Conservation (phyloP, 805 yeast genomes). For the Yarrowia hollandica region DNA sequence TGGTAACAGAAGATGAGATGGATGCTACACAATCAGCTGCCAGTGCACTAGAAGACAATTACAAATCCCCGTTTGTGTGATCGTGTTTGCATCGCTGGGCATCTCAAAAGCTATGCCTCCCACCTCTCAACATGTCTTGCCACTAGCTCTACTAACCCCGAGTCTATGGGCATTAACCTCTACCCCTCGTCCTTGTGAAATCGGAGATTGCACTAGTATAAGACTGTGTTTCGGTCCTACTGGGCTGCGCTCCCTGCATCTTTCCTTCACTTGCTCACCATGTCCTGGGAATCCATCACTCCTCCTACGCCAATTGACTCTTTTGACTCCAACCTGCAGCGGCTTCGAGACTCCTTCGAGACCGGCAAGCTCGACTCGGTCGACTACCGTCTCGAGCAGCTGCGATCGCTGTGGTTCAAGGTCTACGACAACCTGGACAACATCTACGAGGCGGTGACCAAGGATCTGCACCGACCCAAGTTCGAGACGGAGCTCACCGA, state of each 20-base stretch:
- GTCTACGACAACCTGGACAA: slow-evolving; percentile 57
- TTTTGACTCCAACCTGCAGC: slow-evolving; percentile 3
- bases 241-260: background rate
- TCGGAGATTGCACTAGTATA: background rate
- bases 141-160: background rate
- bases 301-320: slow-evolving; percentile 16
- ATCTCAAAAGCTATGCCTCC: no score
- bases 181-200: slow-evolving; percentile 25
- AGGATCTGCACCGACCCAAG: slow-evolving; percentile 67
- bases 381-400: slow-evolving; percentile 58
- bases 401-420: slow-evolving; percentile 66
- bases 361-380: slow-evolving; percentile 52
- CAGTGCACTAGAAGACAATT: no score
- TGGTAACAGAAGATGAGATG: no score
- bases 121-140: no score
- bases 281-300: slow-evolving; percentile 23
- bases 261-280: background rate
- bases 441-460: slow-evolving; percentile 56
- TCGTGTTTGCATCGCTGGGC: no score
- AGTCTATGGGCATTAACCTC: slow-evolving; percentile 9
- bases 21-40: no score
- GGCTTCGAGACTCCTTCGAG: slow-evolving; percentile 43
- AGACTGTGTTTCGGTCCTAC: background rate
- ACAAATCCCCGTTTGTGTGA: no score
- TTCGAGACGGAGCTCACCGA: slow-evolving; percentile 66